Base-by-base conservation (phyloP, 2,329 filamentous ascomycete species). In the Neofusicoccum ribis region DNA sequence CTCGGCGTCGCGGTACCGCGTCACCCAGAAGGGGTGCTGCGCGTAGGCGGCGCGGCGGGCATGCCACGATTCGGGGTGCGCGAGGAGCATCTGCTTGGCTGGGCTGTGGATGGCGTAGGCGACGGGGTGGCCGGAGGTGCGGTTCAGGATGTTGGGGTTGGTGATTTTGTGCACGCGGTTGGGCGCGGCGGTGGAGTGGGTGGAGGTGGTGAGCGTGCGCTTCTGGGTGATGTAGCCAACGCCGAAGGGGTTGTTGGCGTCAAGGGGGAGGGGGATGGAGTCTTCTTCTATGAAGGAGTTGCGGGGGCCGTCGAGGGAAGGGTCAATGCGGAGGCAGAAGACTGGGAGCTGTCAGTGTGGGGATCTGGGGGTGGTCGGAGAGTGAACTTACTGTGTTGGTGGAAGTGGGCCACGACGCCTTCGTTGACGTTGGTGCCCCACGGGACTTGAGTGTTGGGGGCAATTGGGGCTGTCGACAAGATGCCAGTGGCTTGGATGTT, bases 91-190 rank as follows among this genome's bases (percentile, higher is more conserved):
- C 50, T 74, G 73, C 62, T 69, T 71, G 44, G 69, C 67, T 4
- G 61, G 69, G 8, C 82, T 80, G 3, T 78, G 68, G 37, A 86
- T 74, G 70, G 83, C 84, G 73, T 84, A 86, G 0, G 77, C 83
- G 0, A 85, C 77, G 6, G 79, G 79, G 65, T 79, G 81, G n/a
- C 82, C 81, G 8, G 82, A 84, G 27, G 84, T 74, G 1, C 71
- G 70, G 66, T 86, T 86, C 63, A 73, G 77, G 68, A 78, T 78
- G 14, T 68, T 72, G 7, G 77, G 70, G 67, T 84, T 85, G 69
- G 85, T 79, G 43, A 86, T 72, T 66, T 82, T 82, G 66, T 85
- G 77, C 5, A 79, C 72, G 1, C 83, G 79, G 66, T 73, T 69
- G 34, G 64, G 68, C 12, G 54, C 66, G 5, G 70, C 37, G 46